phyloP scores from a whole-genome alignment of 2,329 filamentous ascomycete genomes.

The Macrophomina pseudophaseolina region DNA sequence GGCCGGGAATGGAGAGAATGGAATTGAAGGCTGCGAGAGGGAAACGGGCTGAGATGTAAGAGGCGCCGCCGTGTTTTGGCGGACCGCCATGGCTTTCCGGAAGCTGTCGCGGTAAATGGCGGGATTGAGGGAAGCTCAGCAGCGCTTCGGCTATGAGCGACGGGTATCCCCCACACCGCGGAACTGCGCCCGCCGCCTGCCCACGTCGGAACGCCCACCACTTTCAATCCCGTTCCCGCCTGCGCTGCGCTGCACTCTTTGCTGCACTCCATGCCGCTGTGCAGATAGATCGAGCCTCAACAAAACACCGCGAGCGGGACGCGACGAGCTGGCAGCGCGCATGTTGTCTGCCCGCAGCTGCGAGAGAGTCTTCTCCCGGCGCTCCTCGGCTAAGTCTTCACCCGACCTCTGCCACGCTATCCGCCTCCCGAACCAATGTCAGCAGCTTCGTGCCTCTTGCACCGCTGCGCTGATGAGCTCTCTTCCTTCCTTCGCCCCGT shows the following conservation, averaged over 20 bases:
- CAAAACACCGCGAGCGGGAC: neutral
- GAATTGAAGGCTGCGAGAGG: neutral
- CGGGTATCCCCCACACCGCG: conserved; percentile 20
- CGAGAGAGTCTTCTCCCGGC: conserved; percentile 19
- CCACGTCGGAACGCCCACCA: conserved; percentile 19
- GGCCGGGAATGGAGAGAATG: neutral
- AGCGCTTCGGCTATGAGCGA: conserved; percentile 20
- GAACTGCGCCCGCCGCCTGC: conserved; percentile 19
- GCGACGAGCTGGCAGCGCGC: neutral
- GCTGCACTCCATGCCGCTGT: neutral
- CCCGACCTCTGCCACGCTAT: conserved; percentile 3
- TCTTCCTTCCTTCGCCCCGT: conserved; percentile 15
- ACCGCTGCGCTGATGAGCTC: conserved; percentile 7
- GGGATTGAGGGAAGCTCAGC: conserved; percentile 4
- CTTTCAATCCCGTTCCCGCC: neutral
- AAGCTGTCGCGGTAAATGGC: conserved; percentile 23
- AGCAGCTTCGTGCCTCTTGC: neutral
- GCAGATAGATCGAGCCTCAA: too few species aligned
- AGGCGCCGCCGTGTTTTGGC: conserved; percentile 16
- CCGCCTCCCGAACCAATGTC: conserved; percentile 8
- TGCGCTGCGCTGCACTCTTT: neutral
- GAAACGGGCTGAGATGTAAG: neutral
- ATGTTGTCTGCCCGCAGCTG: neutral
- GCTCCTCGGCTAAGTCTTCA: conserved; percentile 17
- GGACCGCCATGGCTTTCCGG: conserved; percentile 3